A percentile compares a stretch with the other conserved stretches of the same genome.
phyloP scores from a whole-genome alignment of 2,329 filamentous ascomycete genomes.

The Myriosclerotinia curreyana region DNA sequence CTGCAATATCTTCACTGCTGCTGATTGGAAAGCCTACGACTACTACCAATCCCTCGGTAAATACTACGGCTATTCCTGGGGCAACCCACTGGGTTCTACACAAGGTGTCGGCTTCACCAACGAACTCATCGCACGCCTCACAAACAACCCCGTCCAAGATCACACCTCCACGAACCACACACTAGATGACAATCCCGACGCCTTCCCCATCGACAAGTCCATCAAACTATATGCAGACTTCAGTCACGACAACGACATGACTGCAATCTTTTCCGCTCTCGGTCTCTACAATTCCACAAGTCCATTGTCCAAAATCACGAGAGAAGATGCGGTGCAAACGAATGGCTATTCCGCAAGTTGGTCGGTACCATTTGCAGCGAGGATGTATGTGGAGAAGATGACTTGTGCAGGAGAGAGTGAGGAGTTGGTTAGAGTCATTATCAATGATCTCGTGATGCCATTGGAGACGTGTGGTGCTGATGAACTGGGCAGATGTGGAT shows the following conservation, averaged over 20 bases:
- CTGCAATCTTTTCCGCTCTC: constrained; percentile 69
- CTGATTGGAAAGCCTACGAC: constrained; percentile 76
- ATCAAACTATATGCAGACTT: constrained; percentile 79
- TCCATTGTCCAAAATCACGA: constrained; percentile 50
- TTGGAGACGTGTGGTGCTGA: constrained; percentile 70
- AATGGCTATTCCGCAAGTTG: constrained; percentile 73
- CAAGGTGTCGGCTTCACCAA: constrained; percentile 87
- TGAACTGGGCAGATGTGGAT: constrained; percentile 63
- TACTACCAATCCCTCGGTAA: constrained; percentile 79
- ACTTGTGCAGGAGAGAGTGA: constrained; percentile 56
- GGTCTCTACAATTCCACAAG: constrained; percentile 70
- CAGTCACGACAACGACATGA: constrained; percentile 87
- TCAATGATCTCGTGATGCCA: constrained; percentile 80
- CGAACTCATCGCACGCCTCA: constrained; percentile 81
- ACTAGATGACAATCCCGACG: constrained; percentile 61
- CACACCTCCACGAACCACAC: constrained; percentile 75
- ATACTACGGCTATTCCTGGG: constrained; percentile 77
- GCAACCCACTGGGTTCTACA: constrained; percentile 75
- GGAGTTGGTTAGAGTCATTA: constrained; percentile 72
- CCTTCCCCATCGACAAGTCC: constrained; percentile 66
- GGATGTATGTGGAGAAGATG: constrained; percentile 89
- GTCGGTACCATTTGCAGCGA: constrained; percentile 76
- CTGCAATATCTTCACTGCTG: constrained; percentile 68
- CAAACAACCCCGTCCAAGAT: constrained; percentile 64
- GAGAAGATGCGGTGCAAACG: constrained; percentile 51